Evolutionary conservation across 2,329 filamentous ascomycete genomes (phyloP).

Genomic region (Neopestalotiopsis rosae): DNA sequence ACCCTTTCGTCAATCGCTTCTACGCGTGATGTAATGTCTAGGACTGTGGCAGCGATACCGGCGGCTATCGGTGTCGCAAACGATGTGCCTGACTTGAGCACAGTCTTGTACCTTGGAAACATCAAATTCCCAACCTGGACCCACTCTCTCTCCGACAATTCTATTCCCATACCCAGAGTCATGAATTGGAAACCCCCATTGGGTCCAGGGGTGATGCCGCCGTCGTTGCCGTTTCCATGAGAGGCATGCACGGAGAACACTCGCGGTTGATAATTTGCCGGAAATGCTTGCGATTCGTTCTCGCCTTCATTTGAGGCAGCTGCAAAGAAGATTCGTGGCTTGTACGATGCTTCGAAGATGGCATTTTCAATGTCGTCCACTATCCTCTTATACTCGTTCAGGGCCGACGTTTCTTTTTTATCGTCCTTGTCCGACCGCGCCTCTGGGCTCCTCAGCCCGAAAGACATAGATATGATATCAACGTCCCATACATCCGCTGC

Average conservation of each 20-base stretch:
- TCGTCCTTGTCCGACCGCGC: too few species aligned
- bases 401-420: too few species aligned
- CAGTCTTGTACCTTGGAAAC: neutral
- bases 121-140: accelerated
- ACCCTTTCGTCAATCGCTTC: too few species aligned
- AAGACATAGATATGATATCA: neutral
- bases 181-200: neutral
- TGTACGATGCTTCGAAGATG: neutral
- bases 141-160: too few species aligned
- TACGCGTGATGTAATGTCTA: neutral
- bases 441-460: neutral
- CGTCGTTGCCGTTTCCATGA: neutral
- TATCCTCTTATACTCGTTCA: neutral
- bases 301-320: neutral
- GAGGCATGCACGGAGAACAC: neutral
- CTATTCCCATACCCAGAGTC: too few species aligned
- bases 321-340: neutral
- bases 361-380: neutral
- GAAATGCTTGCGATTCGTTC: neutral
- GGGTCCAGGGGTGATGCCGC: conserved; percentile 25
- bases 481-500: neutral
- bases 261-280: neutral
- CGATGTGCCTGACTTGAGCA: conserved; percentile 28
- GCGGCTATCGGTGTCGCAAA: conserved; percentile 31
- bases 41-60: conserved; percentile 28